Evolutionary conservation across 1,284 basidiomycete genomes (phyloP), one percentile per base, ranked within the genome.

Genomic region (Mycosarcoma maydis): DNA sequence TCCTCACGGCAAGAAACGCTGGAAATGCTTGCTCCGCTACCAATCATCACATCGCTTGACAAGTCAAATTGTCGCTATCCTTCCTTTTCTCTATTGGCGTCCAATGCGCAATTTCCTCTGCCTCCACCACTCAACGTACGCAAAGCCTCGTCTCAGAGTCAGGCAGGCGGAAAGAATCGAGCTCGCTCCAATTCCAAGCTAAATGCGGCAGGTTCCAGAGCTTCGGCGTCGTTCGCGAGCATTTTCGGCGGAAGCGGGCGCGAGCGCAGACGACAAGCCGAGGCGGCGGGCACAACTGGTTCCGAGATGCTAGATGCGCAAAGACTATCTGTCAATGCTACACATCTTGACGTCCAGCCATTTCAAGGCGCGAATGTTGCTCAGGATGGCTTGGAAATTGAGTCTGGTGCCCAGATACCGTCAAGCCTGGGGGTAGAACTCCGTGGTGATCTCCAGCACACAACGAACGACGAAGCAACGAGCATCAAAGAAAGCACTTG

Each of bases 31-130:
- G 44, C 58, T 16, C 86, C 87, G 8, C 83, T 87, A 3, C 83
- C 87, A 7, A 40, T 53, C 29, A 17, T 78, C 34, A 67, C 80
- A 53, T 51, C 78, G 61, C 59, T 80, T 58, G 83, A 23, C 67
- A 26, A 38, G 7, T 13, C 47, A 13, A 34, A 37, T 3, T 45
- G 49, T 27, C 13, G 32, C 6, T 55, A 55, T 40, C 55, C 58
- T 9, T 44, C 32, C 16, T 59, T 59, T 13, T 13, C 33, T 3
- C 36, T 50, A 11, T 10, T 30, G n/a, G 45, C 85, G 0, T 85
- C 88, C 48, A 84, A 85, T 0, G 72, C 87, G 0, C 82, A 85
- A 0, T 85, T 93, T 0, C 87, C 90, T 2, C 84, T 92, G 14
- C 90, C 90, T 1, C 87, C 89, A 0, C 86, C 87, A 17, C 82